A percentile compares a stretch with the other conserved stretches of the same genome.
These are phyloP conservation scores for Hypomyces rosellus DNA, from an alignment of 2,329 filamentous ascomycete genomes.

Conservation along the genomic window DNA sequence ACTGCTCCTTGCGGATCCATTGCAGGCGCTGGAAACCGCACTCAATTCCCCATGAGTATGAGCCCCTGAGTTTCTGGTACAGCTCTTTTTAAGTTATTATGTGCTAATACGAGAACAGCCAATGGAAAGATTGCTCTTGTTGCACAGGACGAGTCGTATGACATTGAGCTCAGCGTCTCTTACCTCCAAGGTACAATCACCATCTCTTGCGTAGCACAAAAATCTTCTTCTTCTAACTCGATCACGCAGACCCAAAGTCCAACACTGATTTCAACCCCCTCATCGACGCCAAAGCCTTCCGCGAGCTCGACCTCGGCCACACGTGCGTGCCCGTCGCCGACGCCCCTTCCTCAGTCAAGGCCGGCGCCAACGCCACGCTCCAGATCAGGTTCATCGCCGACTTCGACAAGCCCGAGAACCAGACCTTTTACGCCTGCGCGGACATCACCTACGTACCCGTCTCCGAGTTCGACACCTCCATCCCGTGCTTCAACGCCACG, in stretches of 20 bases:
- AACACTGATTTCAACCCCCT: conserved; percentile 36
- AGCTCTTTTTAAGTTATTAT: too few relatives aligned
- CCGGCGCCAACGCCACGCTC: conserved; percentile 41
- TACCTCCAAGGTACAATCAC: conserved; percentile 18
- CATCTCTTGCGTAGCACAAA: too few relatives aligned
- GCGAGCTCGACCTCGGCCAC: conserved; percentile 38
- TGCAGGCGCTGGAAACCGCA: conserved; percentile 32
- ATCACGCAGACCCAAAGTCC: conserved; percentile 30
- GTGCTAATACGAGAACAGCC: conserved; percentile 23
- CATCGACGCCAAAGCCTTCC: conserved; percentile 28
- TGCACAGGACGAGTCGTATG: conserved; percentile 47
- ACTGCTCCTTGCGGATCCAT: conserved; percentile 46
- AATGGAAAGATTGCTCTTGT: conserved; percentile 45
- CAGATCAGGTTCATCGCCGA: conserved; percentile 42
- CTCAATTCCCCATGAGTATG: conserved; percentile 44
- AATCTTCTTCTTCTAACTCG: background rate
- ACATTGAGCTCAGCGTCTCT: conserved; percentile 44
- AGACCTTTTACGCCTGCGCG: conserved; percentile 45
- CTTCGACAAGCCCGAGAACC: conserved; percentile 35
- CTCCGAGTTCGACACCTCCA: conserved; percentile 24
- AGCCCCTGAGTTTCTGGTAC: too few relatives aligned
- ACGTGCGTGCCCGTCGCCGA: conserved; percentile 37
- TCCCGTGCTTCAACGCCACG: conserved; percentile 42
- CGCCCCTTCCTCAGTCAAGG: conserved; percentile 26
- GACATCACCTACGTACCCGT: conserved; percentile 39